These are phyloP conservation scores for Eimeria acervulina DNA, from an alignment of 169 alveolate species.

Conservation along the genomic window DNA sequence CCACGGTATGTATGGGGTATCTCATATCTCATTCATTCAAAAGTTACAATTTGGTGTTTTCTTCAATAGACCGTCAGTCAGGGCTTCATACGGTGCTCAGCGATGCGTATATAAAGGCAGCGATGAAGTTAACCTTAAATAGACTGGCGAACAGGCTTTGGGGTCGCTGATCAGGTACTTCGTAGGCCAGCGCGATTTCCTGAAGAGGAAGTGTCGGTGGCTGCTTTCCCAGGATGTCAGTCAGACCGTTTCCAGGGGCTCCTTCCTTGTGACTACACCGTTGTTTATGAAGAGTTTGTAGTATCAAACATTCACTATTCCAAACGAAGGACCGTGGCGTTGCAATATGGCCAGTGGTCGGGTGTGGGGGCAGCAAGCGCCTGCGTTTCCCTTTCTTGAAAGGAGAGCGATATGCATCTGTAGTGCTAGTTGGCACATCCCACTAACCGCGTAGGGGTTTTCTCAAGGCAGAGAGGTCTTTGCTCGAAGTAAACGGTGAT, in stretches of 20 bases:
- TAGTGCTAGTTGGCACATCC: not conserved
- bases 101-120: not conserved
- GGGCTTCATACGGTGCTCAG: not conserved
- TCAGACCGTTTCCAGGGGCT: not conserved
- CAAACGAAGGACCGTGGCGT: not conserved
- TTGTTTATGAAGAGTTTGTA: not conserved
- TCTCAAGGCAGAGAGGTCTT: not conserved
- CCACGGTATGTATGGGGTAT: too few species aligned
- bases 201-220: not conserved
- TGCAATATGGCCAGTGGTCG: not conserved
- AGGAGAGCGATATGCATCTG: too few species aligned
- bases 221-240: not conserved
- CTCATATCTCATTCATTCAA: not conserved
- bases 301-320: not conserved
- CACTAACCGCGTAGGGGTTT: not conserved
- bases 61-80: not conserved
- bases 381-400: too few species aligned
- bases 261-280: not conserved
- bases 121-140: not conserved
- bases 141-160: too few species aligned
- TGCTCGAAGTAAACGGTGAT: not conserved
- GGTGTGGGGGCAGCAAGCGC: not conserved
- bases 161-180: too few species aligned
- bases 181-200: too few species aligned
- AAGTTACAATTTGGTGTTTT: not conserved